Evolutionary conservation across 352 stramenopile genomes (phyloP).

Genomic region (Globisporangium spinosum): DNA sequence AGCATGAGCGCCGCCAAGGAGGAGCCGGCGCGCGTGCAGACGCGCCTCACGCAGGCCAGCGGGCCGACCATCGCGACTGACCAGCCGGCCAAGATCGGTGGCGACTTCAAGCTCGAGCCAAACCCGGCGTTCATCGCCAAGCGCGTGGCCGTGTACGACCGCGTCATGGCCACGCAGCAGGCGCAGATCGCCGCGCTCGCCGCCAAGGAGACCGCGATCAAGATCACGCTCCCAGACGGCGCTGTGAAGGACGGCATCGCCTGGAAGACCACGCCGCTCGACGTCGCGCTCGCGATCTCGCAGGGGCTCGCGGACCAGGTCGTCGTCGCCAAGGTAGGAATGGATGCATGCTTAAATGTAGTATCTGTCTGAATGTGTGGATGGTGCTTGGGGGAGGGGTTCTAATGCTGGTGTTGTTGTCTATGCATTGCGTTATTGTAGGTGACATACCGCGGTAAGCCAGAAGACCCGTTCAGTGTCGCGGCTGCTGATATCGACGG

Average conservation of each 20-base stretch:
- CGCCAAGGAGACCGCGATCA: slow-evolving; percentile 91
- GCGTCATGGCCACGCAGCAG: slow-evolving; percentile 68
- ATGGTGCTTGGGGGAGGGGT: background rate
- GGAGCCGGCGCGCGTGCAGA: slow-evolving; percentile 60
- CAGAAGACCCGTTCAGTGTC: slow-evolving; percentile 73
- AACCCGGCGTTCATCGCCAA: slow-evolving; percentile 84
- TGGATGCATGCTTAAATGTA: too few species aligned
- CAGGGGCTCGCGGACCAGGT: slow-evolving; percentile 93
- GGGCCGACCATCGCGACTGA: slow-evolving; percentile 56
- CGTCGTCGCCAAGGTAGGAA: slow-evolving; percentile 72
- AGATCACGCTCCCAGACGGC: slow-evolving; percentile 97
- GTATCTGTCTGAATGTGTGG: background rate
- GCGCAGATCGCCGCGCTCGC: slow-evolving; percentile 61
- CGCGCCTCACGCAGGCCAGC: slow-evolving; percentile 74
- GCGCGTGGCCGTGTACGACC: slow-evolving; percentile 85
- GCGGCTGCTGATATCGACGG: slow-evolving; percentile 88
- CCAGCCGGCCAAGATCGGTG: slow-evolving; percentile 73
- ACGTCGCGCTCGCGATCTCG: slow-evolving; percentile 94
- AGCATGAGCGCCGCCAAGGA: slow-evolving; percentile 16
- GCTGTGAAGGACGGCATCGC: slow-evolving; percentile 88
- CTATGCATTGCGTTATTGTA: slow-evolving; percentile 25
- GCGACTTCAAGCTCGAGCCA: slow-evolving; percentile 67
- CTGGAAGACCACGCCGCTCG: slow-evolving; percentile 95
- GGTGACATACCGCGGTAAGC: slow-evolving; percentile 79
- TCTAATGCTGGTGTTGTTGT: background rate